Evolutionary conservation across 352 stramenopile genomes (phyloP), one percentile per base, ranked within the genome.

Genomic region (Globisporangium spiculum): DNA sequence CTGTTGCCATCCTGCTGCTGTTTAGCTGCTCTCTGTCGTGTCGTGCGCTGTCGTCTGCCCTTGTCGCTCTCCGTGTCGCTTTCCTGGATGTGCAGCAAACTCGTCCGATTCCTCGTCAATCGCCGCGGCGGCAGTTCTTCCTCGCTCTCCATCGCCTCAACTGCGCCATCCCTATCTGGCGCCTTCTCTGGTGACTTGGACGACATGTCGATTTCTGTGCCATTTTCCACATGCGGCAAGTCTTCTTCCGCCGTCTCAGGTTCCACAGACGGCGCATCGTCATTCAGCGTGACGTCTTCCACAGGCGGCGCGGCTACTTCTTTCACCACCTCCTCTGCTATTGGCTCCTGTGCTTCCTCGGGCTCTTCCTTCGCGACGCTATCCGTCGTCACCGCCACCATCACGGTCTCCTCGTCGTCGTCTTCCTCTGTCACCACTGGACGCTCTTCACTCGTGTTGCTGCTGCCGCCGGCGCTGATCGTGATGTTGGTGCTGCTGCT

Each of bases 1-100:
- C 27, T 26, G 26, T 44, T 46, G 61, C 20, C 44, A 18, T 50
- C 22, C 16, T 66, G 22, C 18, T 66, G 27, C 8, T 67, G 30
- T 50, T 50, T 50, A 50, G 18, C 44, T 4, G 62, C 53, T 10
- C 50, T 22, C 34, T 67, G 62, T 18, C 50, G 48, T 41, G 50
- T 46, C 30, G 62, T 53, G 48, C 62, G 62, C 30, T 52, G 62
- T 3, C 62, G 62, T 0, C 56, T n/a, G n/a, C 38, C 50, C 48
- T 61, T 60, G 50, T 67, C 62, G n/a, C 62, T 61, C 50, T 67
- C 62, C 32, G 62, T 61, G 32, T 67, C 62, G 48, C 50, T 67
- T 8, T 67, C 62, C 2, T 61, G 14, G 50, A 67, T 18, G 9
- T 41, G 60, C 60, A 65, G 44, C 27, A 65, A 18, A 30, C 46